A percentile compares a stretch with the other conserved stretches of the same genome.
Conservation (phyloP, 345 rosid species). For the Microthlaspi erraticum region DNA sequence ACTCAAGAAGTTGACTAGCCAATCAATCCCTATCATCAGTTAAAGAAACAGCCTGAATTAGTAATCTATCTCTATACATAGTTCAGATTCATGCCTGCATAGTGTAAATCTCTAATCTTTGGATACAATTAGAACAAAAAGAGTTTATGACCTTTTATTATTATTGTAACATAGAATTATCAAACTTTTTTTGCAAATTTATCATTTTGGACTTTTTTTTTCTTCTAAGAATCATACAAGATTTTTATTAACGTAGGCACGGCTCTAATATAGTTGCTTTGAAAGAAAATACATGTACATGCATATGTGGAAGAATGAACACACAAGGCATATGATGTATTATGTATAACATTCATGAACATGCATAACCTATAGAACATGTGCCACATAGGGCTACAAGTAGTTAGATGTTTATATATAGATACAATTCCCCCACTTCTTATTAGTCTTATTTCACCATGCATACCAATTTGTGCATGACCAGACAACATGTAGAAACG, state of each 20-base stretch:
- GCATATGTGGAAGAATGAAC: constrained; percentile 17
- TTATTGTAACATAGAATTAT: neutral
- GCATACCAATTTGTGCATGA: constrained; percentile 43
- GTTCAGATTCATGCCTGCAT: neutral
- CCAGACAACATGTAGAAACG: constrained; percentile 51
- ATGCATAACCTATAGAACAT: constrained; percentile 39
- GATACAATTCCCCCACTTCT: neutral
- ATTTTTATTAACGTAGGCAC: too few relatives aligned
- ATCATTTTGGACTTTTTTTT: neutral
- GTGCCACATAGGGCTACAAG: constrained; percentile 4
- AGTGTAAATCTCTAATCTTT: neutral
- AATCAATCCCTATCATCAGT: neutral
- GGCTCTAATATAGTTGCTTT: neutral
- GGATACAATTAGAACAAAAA: too few relatives aligned
- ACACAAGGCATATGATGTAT: constrained; percentile 21
- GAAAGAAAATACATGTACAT: neutral
- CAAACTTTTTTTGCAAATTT: too few relatives aligned
- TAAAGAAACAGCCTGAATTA: neutral
- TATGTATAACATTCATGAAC: neutral
- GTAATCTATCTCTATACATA: neutral
- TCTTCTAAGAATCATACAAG: neutral
- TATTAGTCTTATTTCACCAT: constrained; percentile 30
- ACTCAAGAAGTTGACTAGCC: neutral
- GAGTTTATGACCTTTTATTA: too few relatives aligned
- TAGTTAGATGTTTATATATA: constrained; percentile 6